Evolutionary conservation across 805 yeast genomes (phyloP), one percentile per base, ranked within the genome.

Genomic region (Lipomyces sp.): DNA sequence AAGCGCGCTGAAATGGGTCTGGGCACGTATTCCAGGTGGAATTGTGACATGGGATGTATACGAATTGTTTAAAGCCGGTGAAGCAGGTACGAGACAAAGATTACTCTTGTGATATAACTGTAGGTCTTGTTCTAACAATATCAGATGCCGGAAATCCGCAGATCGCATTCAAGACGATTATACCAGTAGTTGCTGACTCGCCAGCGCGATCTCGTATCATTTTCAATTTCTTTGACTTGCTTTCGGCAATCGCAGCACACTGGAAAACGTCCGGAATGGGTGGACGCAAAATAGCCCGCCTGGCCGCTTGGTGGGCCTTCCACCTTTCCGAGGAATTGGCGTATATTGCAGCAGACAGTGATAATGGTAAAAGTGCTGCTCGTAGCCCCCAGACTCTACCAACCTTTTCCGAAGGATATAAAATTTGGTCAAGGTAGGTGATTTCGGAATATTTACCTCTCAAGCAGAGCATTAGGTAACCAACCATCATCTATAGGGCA

Each of bases 241-340:
- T 93, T 55, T 90, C 91, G 10, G 83, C 92, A 10, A 78, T 92
- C 53, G 87, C 96, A 0, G 86, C 96, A 8, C 90, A 91, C 77
- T 86, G 96, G 2, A 89, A 87, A 72, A 85, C 86, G 53, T 91
- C 92, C 73, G 86, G 89, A 73, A 79, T 92, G 81, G 86, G 90
- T 73, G 96, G 95, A 0, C 82, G 92, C 58, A 91, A 90, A 74
- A 83, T 92, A 18, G 83, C 95, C 11, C 87, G 90, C 71, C 84
- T 92, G 86, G 88, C 94, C 51, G 93, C 94, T 6, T 78, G 90
- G 32, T 92, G 97, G 97, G 98, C 97, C 0, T 92, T 92, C 73
- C 84, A 86, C 59, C 56, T 74, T 70, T 57, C 71, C 71, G 60
- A 76, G 71, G 67, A 76, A 78, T 53, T 72, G 64, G 82, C 83